phyloP scores from a whole-genome alignment of 345 rosid genomes.

The Anastatica hierochuntica region DNA sequence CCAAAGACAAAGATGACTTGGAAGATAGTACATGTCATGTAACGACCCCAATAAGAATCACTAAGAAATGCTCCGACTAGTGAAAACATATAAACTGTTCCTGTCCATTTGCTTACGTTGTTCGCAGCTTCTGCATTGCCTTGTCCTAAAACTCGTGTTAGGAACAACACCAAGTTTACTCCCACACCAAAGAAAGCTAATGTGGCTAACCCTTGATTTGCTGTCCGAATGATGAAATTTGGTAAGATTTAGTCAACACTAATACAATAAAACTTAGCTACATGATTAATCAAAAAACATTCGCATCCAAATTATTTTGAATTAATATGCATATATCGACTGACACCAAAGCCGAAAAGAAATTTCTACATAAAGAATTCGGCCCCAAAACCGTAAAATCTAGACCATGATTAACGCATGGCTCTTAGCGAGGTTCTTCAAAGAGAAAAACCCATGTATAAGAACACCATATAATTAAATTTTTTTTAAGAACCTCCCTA shows the following conservation, averaged over 20 bases:
- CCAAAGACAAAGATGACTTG: conserved; percentile 33
- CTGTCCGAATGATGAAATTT: conserved; percentile 22
- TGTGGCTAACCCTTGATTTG: conserved; percentile 77
- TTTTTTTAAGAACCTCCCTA: too few species aligned
- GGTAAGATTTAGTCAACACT: neutral
- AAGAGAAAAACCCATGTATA: too few species aligned
- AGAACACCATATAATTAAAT: too few species aligned
- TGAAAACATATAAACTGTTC: conserved; percentile 82
- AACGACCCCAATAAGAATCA: conserved; percentile 95
- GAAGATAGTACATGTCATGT: conserved; percentile 38
- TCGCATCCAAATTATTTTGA: too few species aligned
- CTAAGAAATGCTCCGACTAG: conserved; percentile 88
- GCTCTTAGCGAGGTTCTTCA: too few species aligned
- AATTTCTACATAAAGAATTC: too few species aligned
- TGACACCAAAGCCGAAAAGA: too few species aligned
- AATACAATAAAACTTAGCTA: too few species aligned
- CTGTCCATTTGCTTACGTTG: conserved; percentile 87
- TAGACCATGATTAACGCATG: too few species aligned
- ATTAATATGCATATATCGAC: too few species aligned
- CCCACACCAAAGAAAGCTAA: conserved; percentile 93
- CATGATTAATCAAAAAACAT: too few species aligned
- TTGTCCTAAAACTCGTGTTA: conserved; percentile 73
- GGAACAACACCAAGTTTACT: conserved; percentile 72
- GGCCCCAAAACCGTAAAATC: too few species aligned
- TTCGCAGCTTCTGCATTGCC: conserved; percentile 76